Evolutionary conservation across 768 basidiomycete genomes (phyloP).

Genomic region (Lyophyllum shimeji): DNA sequence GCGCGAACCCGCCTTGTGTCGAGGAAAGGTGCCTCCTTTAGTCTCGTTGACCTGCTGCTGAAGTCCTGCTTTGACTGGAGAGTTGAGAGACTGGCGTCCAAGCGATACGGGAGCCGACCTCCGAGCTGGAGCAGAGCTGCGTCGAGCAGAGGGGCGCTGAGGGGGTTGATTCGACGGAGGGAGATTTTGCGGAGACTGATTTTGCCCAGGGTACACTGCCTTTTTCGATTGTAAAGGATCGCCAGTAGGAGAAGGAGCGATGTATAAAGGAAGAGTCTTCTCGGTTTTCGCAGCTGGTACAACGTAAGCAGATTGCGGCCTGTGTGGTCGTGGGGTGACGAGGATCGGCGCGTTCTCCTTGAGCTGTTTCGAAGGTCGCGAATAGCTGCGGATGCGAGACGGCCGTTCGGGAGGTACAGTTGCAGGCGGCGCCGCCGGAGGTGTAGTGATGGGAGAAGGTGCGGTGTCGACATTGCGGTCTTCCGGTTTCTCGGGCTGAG

Average conservation of each 20-base stretch:
- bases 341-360: background rate
- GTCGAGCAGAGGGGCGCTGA: slow-evolving; percentile 5
- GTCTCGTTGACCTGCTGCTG: slow-evolving; percentile 18
- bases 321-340: slow-evolving; percentile 2
- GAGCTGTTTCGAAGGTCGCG: slow-evolving; percentile 9
- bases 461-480: background rate
- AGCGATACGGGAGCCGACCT: slow-evolving; percentile 15
- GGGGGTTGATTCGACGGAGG: slow-evolving; percentile 10
- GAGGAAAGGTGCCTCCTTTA: slow-evolving; percentile 14
- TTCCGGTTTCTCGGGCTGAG: slow-evolving; percentile 17
- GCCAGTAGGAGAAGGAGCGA: slow-evolving; percentile 1
- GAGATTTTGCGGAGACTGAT: slow-evolving; percentile 10
- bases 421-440: background rate
- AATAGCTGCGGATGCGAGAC: slow-evolving; percentile 6
- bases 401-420: slow-evolving; percentile 4
- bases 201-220: background rate
- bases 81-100: slow-evolving; percentile 35
- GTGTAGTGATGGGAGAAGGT: slow-evolving; percentile 1
- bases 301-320: background rate
- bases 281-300: background rate
- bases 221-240: slow-evolving; percentile 2
- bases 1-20: slow-evolving; percentile 20
- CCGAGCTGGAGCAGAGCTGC: slow-evolving; percentile 9
- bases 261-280: slow-evolving; percentile 4
- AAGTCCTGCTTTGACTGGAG: slow-evolving; percentile 22